These are phyloP conservation scores for Pythium catenulatum DNA, from an alignment of 352 stramenopile species.

Conservation along the genomic window DNA sequence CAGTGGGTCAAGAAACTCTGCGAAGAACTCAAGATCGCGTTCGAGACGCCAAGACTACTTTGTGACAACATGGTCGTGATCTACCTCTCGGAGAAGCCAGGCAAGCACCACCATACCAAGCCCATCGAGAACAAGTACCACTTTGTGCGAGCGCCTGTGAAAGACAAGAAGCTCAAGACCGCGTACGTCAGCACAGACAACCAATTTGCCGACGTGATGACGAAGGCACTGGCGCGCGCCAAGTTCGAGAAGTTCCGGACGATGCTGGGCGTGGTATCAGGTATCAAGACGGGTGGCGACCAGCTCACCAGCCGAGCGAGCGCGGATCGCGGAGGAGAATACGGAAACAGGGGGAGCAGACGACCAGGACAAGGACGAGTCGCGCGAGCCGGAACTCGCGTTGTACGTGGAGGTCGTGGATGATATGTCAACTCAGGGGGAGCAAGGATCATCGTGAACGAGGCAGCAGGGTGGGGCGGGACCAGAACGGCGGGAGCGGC, in stretches of 20 bases:
- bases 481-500: no score
- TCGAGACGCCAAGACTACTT: background rate
- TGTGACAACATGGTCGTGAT: conserved; percentile 55
- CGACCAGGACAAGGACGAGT: no score
- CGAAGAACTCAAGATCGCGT: conserved; percentile 33
- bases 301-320: background rate
- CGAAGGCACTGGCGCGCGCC: conserved; percentile 38
- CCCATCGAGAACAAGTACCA: conserved; percentile 64
- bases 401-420: no score
- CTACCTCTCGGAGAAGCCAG: conserved; percentile 44
- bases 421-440: no score
- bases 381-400: no score
- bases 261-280: conserved; percentile 33
- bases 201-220: conserved; percentile 57
- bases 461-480: no score
- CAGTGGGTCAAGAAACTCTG: conserved; percentile 45
- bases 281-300: background rate
- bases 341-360: no score
- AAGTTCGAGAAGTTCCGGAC: conserved; percentile 53
- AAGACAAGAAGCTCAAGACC: background rate
- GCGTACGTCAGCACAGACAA: conserved; percentile 40
- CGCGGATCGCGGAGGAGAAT: background rate
- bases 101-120: conserved; percentile 56
- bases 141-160: conserved; percentile 14
- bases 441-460: no score